phyloP scores from a whole-genome alignment of 495 filamentous ascomycete genomes.

The Trichoderma asperelloides region DNA sequence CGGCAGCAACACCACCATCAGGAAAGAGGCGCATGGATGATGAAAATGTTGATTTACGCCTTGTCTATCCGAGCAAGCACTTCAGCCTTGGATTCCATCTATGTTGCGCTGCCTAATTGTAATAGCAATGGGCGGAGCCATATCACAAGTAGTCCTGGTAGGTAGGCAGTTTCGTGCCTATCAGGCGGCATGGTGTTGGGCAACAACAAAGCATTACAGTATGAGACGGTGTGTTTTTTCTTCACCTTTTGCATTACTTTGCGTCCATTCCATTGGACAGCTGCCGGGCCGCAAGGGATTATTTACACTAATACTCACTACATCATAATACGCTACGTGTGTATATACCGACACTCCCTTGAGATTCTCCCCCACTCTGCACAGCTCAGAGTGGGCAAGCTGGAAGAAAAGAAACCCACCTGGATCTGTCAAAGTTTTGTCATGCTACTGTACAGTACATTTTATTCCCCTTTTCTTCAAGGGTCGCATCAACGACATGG shows the following conservation, averaged over 20 bases:
- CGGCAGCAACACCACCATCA: not conserved
- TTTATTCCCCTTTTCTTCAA: not conserved
- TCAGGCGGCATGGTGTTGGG: not conserved
- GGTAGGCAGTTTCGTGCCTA: not conserved
- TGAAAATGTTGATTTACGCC: not conserved
- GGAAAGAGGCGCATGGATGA: not conserved
- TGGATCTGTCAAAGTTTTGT: conserved; percentile 1
- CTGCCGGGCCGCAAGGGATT: not conserved
- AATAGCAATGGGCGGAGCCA: not conserved
- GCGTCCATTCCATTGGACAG: not conserved
- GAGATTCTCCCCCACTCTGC: not conserved
- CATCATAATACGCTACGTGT: not conserved
- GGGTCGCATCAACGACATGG: not conserved
- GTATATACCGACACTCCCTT: not conserved
- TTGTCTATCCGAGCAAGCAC: not conserved
- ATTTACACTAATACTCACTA: not conserved
- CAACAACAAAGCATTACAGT: not conserved
- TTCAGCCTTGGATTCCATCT: not conserved
- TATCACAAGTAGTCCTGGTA: not conserved
- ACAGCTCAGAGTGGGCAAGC: not conserved
- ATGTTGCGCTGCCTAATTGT: not conserved
- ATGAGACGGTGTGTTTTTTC: not conserved
- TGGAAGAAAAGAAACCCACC: not conserved
- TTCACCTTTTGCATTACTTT: not conserved
- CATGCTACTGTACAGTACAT: not conserved